Base-by-base conservation (phyloP, 345 rosid species). In the Turnera subulata region DNA sequence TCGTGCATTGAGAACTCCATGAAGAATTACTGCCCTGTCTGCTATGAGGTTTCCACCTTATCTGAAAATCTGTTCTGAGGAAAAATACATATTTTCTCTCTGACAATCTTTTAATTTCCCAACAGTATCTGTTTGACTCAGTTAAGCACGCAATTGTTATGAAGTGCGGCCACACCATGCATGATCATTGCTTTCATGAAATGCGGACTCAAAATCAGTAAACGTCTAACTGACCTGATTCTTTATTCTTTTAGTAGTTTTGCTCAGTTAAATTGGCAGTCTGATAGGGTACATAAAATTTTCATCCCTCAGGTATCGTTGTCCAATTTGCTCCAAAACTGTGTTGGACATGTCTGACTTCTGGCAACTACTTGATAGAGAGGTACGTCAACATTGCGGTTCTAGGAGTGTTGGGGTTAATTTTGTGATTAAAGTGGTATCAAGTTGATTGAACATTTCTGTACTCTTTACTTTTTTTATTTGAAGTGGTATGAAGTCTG, bases 121-220 rank as follows among this genome's bases (percentile, higher is more conserved):
- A 53, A 44, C 82, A 83, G 90, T 84, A 82, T 77, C 82, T 84
- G 20, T 90, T 86, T 77, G 92, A 86, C 73, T 84, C 97, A 0
- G 56, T 74, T 22, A 80, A 74, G 70, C 52, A 45, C 11, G 63
- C 76, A 22, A 48, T 19, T 12, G 76, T 86, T 52, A 63, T 86
- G 84, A 72, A 52, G 2, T 86, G 95, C 56, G 95, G 95, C 51
- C 97, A 84, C 66, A 76, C 92, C 35, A 84, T 90, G 75, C 95
- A 86, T 54, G 14, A 11, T 56, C 82, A 73, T 25, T 90, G 97
- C 73, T 66, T 68, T 44, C 0, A 6, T 1, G 71, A 77, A 71
- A 90, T 86, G 95, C 55, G 55, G 9, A 16, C 33, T 10, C 67
- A 68, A 62, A 65, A 79, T 37, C 78, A 75, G 91, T 89, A 76